Percentiles rank a stretch among this genome's conserved stretches.
Evolutionary conservation across 805 yeast genomes (phyloP).

Genomic region (Kodamaea hsintzibuensis): DNA sequence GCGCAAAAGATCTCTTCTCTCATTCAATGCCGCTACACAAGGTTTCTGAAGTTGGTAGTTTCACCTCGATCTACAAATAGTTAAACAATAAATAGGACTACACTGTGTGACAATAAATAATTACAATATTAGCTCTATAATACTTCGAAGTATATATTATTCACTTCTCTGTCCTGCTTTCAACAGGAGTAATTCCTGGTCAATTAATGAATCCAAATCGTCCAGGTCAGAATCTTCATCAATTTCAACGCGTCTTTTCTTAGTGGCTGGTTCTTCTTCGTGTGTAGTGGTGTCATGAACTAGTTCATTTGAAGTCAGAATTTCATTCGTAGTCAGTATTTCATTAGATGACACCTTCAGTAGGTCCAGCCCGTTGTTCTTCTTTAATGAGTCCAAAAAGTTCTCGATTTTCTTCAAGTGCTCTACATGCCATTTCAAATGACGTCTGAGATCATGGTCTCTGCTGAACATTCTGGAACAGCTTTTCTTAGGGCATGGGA

Average conservation of each 20-base stretch:
- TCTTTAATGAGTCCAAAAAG: conserved; percentile 25
- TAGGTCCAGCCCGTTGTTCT: conserved; percentile 2
- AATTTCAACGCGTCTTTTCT: conserved; percentile 1
- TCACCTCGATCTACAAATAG: too few species aligned
- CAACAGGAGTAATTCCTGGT: conserved; percentile 22
- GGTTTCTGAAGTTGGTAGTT: too few species aligned
- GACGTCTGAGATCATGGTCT: conserved; percentile 49
- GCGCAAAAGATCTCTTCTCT: too few species aligned
- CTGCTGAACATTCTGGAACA: conserved; percentile 58
- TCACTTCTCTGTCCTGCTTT: conserved; percentile 16
- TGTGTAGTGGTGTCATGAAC: background rate
- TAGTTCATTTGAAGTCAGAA: conserved; percentile 1
- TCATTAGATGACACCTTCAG: background rate
- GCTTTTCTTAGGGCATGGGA: conserved; percentile 48
- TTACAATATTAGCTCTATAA: conserved; percentile 3
- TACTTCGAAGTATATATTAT: background rate
- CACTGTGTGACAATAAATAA: too few species aligned
- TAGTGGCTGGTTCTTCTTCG: conserved; percentile 3
- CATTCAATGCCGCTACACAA: too few species aligned
- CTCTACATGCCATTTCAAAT: conserved; percentile 52
- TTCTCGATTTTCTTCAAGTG: conserved; percentile 30
- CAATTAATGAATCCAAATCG: conserved; percentile 24
- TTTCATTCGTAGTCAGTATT: background rate
- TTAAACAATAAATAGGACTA: too few species aligned
- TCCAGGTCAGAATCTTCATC: conserved; percentile 9